Conservation (phyloP, 2,329 filamentous ascomycete genomes). For the Neofusicoccum ribis region DNA sequence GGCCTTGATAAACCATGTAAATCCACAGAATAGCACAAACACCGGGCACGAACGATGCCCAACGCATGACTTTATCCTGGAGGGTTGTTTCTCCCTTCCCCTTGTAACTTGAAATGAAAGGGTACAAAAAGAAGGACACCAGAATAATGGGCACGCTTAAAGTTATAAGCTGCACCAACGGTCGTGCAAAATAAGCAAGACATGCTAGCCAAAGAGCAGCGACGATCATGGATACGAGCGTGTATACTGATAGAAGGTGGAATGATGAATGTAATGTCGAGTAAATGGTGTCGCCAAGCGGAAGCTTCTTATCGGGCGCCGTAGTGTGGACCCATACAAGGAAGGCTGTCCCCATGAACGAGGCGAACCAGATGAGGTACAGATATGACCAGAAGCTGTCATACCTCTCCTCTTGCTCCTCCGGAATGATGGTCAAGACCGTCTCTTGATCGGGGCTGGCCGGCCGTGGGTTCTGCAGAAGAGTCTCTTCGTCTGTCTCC, state of each 20-base stretch:
- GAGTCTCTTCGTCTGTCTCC: constrained; percentile 54
- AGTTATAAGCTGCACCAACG: constrained; percentile 77
- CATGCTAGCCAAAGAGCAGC: constrained; percentile 89
- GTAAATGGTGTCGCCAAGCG: constrained; percentile 91
- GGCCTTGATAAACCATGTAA: constrained; percentile 77
- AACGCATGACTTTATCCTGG: constrained; percentile 90
- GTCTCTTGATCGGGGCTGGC: constrained; percentile 54
- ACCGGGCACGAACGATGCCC: constrained; percentile 76
- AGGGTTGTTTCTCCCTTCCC: constrained; percentile 68
- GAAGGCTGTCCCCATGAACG: constrained; percentile 83
- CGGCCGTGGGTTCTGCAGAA: constrained; percentile 46
- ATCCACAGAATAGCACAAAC: constrained; percentile 75
- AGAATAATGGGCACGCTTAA: constrained; percentile 83
- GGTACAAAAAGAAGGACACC: constrained; percentile 86
- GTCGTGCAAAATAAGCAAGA: constrained; percentile 81
- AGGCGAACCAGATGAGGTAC: constrained; percentile 80
- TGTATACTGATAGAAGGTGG: constrained; percentile 86
- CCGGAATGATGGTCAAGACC: constrained; percentile 54
- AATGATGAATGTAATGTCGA: constrained; percentile 83
- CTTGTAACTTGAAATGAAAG: constrained; percentile 85
- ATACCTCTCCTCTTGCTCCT: constrained; percentile 67
- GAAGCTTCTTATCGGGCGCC: constrained; percentile 64
- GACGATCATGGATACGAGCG: constrained; percentile 82
- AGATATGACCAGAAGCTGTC: constrained; percentile 91
- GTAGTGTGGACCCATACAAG: constrained; percentile 89